Evolutionary conservation across 1,284 basidiomycete species (phyloP).

Genomic region (Malassezia equina): DNA sequence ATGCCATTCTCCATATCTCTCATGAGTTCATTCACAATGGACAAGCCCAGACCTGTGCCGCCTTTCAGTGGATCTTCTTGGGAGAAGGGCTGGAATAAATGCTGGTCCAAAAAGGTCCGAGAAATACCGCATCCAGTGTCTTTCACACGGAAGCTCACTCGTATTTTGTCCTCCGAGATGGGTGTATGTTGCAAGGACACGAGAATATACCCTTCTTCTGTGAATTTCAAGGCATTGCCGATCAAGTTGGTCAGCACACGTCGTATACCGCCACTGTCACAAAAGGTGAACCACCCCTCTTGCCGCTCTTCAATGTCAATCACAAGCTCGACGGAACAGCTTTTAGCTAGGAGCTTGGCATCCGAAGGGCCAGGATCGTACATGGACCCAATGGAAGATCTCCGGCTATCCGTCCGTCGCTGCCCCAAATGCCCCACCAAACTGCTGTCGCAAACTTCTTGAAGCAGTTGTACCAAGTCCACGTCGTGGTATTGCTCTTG

Average conservation of each 20-base stretch:
- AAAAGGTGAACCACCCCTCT: constrained; percentile 73
- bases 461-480: constrained; percentile 77
- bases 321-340: constrained; percentile 63
- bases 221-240: constrained; percentile 84
- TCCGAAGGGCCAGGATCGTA: neutral
- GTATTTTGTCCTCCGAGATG: constrained; percentile 51
- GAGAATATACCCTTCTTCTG: constrained; percentile 73
- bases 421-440: constrained; percentile 80
- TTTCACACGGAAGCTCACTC: constrained; percentile 52
- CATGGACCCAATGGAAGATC: neutral
- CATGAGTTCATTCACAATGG: constrained; percentile 88
- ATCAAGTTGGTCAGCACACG: constrained; percentile 90
- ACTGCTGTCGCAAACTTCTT: constrained; percentile 86
- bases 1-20: constrained; percentile 78
- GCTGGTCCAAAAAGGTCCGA: constrained; percentile 56
- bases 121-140: constrained; percentile 70
- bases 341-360: constrained; percentile 43
- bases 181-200: constrained; percentile 64
- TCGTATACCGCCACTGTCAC: constrained; percentile 83
- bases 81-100: constrained; percentile 92
- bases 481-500: constrained; percentile 21
- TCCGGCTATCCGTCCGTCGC: neutral
- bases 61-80: constrained; percentile 77
- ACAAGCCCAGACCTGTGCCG: constrained; percentile 88
- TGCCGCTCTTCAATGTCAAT: constrained; percentile 69